Evolutionary conservation across 2,329 filamentous ascomycete genomes (phyloP), one percentile per base, ranked within the genome.

Genomic region (Cryphonectria japonica): DNA sequence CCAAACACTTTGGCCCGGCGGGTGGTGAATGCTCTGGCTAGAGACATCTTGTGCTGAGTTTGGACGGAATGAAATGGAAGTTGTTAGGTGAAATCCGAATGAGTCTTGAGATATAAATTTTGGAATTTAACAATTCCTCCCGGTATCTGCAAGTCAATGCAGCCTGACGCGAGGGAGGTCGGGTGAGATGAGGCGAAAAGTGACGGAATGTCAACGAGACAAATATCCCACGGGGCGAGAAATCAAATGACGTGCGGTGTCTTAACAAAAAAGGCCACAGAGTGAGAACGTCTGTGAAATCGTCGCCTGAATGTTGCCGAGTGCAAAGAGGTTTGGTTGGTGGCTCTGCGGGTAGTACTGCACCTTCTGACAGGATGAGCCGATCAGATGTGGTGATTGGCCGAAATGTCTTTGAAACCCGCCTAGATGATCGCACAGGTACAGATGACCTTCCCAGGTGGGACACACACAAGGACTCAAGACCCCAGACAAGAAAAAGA

Each of bases 1-100:
- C 84, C 83, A 37, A 85, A 84, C 60, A 84, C 76, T 73, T 85
- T 92, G 75, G 83, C 84, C 81, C 90, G 89, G 80, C 89, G 88
- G 75, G 90, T 92, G 52, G 89, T 91, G 79, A 95, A 92, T 71
- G 91, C 92, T 78, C 92, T 88, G 67, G 90, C 87, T 76, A 95
- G 73, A 66, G 80, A 80, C 79, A 78, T 77, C n/a, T 62, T 74
- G 26, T 72, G 61, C 54, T 65, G 68, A 7, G 41, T 26, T 26
- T 29, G 7, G 19, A 54, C 19, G 37, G 59, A 54, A 62, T 29
- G 26, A 14, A 13, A 43, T 34, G 32, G 66, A 41, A 34, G 46
- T n/a, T 16, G 50, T 46, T 43, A 1, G 2, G 29, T 8, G 22
- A 14, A 26, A 19, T 37, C 37, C 34, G 22, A 3, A 57, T n/a